Evolutionary conservation across 805 yeast species (phyloP), one percentile per base, ranked within the genome.

Genomic region (Candida tammaniensis): DNA sequence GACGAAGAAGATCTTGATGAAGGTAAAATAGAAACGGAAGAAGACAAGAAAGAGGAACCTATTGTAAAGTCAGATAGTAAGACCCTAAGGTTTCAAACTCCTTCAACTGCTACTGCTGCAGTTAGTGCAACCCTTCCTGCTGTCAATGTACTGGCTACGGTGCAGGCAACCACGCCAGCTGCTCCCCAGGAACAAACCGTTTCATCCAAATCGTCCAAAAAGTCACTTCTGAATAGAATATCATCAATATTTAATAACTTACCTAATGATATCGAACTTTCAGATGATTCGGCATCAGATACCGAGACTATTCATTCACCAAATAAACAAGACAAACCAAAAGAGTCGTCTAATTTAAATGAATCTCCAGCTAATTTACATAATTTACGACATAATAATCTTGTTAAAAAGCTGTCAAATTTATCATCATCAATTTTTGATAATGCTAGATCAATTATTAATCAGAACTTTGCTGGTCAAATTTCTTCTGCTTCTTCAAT

Each of bases 191-290:
- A n/a, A n/a, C n/a, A n/a, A n/a, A n/a, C n/a, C n/a, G n/a, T n/a
- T n/a, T n/a, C n/a, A n/a, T n/a, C n/a, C n/a, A n/a, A 14, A 40
- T 57, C 61, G 5, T n/a, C n/a, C n/a, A n/a, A n/a, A n/a, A n/a
- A n/a, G n/a, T n/a, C n/a, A n/a, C n/a, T n/a, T n/a, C 64, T 54
- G 41, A 58, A 48, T 39, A 47, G 57, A 21, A 63, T 64, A 9
- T 51, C 69, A 2, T 54, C 69, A 5, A 60, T 66, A 4, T 68
- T 68, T 48, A 68, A 63, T 39, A 68, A 68, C 27, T 47, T 68
- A n/a, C 74, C 74, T 10, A 68, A 68, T 43, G 74, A 68, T 49
- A 64, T 68, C 33, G 72, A 68, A 38, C 46, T 68, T 5, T 64
- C 71, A 0, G 74, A 68, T 33, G 73, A 68, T 41, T 62, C 69